These are phyloP conservation scores for Tetrahymena malaccensis DNA, from an alignment of 73 alveolate species.

Conservation along the genomic window DNA sequence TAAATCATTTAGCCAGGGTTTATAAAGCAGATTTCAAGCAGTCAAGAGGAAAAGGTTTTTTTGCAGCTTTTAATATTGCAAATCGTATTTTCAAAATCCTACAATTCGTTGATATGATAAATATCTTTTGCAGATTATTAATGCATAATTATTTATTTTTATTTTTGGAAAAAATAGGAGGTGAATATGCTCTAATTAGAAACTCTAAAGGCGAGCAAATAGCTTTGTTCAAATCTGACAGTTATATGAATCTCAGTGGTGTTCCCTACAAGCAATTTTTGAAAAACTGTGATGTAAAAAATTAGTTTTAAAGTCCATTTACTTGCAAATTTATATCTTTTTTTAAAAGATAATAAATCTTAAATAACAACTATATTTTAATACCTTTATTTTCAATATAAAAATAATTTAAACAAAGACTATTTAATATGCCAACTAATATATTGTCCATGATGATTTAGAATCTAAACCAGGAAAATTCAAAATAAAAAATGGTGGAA, in stretches of 20 bases:
- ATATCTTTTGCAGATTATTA: not conserved
- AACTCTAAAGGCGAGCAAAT: not conserved
- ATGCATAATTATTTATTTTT: not conserved
- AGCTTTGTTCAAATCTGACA: slow-evolving; percentile 5
- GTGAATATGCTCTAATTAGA: not conserved
- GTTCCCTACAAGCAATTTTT: not conserved
- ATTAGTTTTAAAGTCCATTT: not conserved
- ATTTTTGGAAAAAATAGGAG: not conserved
- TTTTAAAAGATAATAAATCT: no score
- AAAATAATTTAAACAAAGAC: not conserved
- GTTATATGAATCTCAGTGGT: slow-evolving; percentile 29
- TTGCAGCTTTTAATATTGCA: not conserved
- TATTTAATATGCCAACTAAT: not conserved
- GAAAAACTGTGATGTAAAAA: not conserved
- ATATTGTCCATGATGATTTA: slow-evolving; percentile 34
- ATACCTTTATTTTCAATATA: not conserved
- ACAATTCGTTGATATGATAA: not conserved
- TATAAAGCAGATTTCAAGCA: not conserved
- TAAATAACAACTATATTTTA: not conserved
- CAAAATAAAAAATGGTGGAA: slow-evolving; percentile 35
- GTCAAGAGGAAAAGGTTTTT: slow-evolving; percentile 1
- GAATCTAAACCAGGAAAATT: slow-evolving; percentile 22
- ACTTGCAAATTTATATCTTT: not conserved
- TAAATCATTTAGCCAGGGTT: not conserved
- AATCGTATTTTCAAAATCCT: not conserved